Base-by-base conservation (phyloP, 1,284 basidiomycete genomes). In the Thecaphora frezii region DNA sequence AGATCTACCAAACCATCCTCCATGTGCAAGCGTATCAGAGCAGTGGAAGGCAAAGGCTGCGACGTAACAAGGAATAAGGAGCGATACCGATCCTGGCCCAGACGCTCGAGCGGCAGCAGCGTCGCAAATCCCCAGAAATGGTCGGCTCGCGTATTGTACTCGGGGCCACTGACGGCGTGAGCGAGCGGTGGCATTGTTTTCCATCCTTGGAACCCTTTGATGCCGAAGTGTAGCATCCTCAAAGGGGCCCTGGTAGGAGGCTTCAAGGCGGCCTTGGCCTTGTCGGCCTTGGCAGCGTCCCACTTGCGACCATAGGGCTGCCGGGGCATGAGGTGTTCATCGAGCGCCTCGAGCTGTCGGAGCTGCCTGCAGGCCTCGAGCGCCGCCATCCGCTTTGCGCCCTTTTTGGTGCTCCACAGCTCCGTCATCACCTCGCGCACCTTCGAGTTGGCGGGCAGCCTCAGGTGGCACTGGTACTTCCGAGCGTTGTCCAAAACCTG, bases 241-340 rank as follows among this genome's bases (percentile, higher is more conserved):
- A n/a, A 9, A 7, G 38, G 38, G 8, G 18, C 18, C 5, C 18
- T 7, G 8, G 28, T 8, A 30, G 28, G 28, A 7, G 14, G 8
- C 7, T 7, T 14, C 28, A 14, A 30, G 14, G 28, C 28, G 28
- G 7, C 7, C 8, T 8, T 30, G 28, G 14, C 28, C 8, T 30
- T 30, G 28, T 30, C 28, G 28, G 8, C 8, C 8, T 30, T 30
- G 28, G 28, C 28, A 7, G 28, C 8, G 14, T 30, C 28, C 28
- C 28, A 30, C 28, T 8, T 30, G 28, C 8, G 28, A 14, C 28
- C 8, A 14, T 8, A 30, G 7, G 28, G 28, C 28, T 7, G 36
- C 38, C 52, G 53, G 3, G 61, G 68, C 51, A 66, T 57, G 13
- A 69, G 42, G 45, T 54, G 55, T 13, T 65, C 56, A n/a, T 73